phyloP scores from a whole-genome alignment of 1,284 basidiomycete species.

The Testicularia cyperi region DNA sequence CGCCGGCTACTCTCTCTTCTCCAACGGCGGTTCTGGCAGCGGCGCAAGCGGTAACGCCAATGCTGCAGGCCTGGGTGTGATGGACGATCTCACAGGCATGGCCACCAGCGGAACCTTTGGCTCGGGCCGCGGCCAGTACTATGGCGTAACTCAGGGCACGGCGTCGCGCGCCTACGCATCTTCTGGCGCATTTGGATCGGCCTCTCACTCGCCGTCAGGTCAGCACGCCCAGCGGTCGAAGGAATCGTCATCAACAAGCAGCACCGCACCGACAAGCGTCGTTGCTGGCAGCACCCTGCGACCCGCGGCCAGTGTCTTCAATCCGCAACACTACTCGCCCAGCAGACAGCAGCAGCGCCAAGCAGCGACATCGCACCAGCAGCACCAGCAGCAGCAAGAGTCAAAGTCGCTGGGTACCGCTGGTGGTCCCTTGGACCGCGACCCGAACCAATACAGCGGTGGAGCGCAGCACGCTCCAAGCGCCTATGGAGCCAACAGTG shows the following conservation, averaged over 20 bases:
- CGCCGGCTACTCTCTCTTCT: slow-evolving; percentile 35
- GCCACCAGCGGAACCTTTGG: slow-evolving; percentile 4
- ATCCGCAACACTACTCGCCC: slow-evolving; percentile 18
- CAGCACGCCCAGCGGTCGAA: too few species aligned
- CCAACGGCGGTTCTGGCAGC: slow-evolving; percentile 9
- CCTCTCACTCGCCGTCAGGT: too few species aligned
- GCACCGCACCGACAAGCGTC: slow-evolving; percentile 1
- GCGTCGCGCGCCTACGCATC: slow-evolving; percentile 11
- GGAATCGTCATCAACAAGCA: slow-evolving; percentile 2
- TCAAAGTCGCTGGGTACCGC: neutral
- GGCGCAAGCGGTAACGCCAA: neutral
- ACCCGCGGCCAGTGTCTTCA: slow-evolving; percentile 24
- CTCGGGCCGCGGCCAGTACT: slow-evolving; percentile 16
- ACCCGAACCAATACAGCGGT: too few species aligned
- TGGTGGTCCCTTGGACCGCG: slow-evolving; percentile 27
- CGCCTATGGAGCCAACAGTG: too few species aligned
- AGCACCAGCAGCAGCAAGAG: slow-evolving; percentile 8
- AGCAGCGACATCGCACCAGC: slow-evolving; percentile 9
- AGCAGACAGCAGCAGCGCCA: slow-evolving; percentile 14
- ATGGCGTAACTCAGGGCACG: slow-evolving; percentile 6
- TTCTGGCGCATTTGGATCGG: too few species aligned
- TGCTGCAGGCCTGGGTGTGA: slow-evolving; percentile 18
- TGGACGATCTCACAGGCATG: slow-evolving; percentile 6
- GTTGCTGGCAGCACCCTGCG: slow-evolving; percentile 15
- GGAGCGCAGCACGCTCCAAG: too few species aligned